Base-by-base conservation (phyloP, 352 stramenopile genomes). In the Globisporangium abappressorium region DNA sequence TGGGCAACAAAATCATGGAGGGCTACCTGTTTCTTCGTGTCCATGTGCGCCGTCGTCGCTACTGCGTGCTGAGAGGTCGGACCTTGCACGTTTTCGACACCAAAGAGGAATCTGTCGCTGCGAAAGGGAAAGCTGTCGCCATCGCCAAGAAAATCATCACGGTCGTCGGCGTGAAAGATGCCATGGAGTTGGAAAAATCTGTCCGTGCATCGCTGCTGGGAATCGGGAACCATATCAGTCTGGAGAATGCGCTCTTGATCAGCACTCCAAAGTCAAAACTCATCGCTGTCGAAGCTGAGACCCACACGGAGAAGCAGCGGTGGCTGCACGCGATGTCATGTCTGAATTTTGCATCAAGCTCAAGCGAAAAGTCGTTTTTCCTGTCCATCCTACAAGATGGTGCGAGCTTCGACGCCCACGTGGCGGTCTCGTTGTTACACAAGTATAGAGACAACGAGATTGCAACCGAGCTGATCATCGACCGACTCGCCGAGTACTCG, bases 251-350 rank as follows among this genome's bases (percentile, higher is more conserved):
- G 43, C 65, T 94, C 24, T 73, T 92, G 34, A 79, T 92, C 64
- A 92, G 76, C 59, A 89, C 84, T 8, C 69, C 81, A 18, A 92
- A 92, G 68, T 91, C 84, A 14, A 92, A 92, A 62, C 64, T 92
- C 14, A 72, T 91, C 15, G 75, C 82, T 9, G 70, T 85, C 12
- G 84, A 94, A 72, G 82, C 86, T 2, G 86, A 91, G 24, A 93
- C 84, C 1, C 74, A 76, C 6, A 90, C 77, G 3, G 86, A 94
- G 47, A 92, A 94, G 68, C 73, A 90, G 61, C 80, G 86, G 2
- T 94, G 86, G 86, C 58, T 93, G 28, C 82, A 94, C 36, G 84
- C 84, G 1, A 79, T 92, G 71, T 86, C 71, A 26, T 85, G 75
- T 36, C 75, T 94, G 24, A 87, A 91, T 56, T 82, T 87, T 58